Conservation (phyloP, 257 asterid genomes). For the Solanum piurae region DNA sequence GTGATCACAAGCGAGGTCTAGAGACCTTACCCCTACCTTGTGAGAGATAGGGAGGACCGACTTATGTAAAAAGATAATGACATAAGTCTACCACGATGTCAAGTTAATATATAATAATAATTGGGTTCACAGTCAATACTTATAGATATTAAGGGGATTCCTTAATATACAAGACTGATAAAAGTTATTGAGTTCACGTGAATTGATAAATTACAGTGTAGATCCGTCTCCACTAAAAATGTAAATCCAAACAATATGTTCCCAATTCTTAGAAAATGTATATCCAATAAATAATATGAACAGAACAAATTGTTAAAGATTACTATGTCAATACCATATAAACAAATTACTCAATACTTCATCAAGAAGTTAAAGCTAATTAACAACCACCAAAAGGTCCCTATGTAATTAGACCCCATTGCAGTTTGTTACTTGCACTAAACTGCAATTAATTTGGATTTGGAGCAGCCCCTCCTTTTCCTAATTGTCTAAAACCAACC, state of each 20-base stretch:
- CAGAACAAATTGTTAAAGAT: not conserved
- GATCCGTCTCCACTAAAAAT: not conserved
- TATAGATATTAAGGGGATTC: not conserved
- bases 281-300: not conserved
- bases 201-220: not conserved
- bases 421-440: not conserved
- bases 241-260: not conserved
- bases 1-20: not conserved
- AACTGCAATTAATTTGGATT: conserved; percentile 20
- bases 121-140: not conserved
- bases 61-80: not conserved
- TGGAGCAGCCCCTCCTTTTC: conserved; percentile 12
- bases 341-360: conserved; percentile 2
- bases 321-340: not conserved
- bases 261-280: not conserved
- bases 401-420: not conserved
- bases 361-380: not conserved
- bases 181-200: not conserved
- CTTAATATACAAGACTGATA: not conserved
- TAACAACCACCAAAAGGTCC: not conserved
- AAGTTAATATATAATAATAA: not conserved
- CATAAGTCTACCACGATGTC: not conserved
- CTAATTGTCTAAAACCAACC: conserved; percentile 15
- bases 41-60: too few relatives aligned
- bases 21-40: not conserved